phyloP scores from a whole-genome alignment of 1,139 yeast species.

The Suhomyces yuchorum region DNA sequence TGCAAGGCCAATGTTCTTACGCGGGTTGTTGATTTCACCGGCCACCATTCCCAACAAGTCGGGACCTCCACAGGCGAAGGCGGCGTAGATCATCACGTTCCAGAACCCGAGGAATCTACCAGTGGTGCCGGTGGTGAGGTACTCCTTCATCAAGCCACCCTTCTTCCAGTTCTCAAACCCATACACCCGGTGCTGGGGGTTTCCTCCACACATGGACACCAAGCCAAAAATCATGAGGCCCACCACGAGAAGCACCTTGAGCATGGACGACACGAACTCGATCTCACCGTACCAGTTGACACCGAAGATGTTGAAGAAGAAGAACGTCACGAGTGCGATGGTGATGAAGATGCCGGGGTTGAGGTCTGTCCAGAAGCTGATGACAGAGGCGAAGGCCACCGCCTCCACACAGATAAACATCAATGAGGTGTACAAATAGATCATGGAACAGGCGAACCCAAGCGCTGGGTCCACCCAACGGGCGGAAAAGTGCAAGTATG shows the following conservation, averaged over 20 bases:
- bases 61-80: constrained; percentile 48
- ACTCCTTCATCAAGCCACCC: constrained; percentile 38
- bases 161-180: constrained; percentile 39
- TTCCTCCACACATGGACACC: constrained; percentile 23
- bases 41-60: constrained; percentile 39
- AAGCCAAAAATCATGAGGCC: constrained; percentile 44
- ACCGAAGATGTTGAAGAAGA: constrained; percentile 36
- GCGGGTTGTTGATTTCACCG: constrained; percentile 36
- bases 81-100: constrained; percentile 40
- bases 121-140: constrained; percentile 34
- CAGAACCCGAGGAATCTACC: constrained; percentile 42
- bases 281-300: constrained; percentile 46
- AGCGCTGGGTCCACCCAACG: constrained; percentile 45
- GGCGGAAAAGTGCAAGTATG: constrained; percentile 40
- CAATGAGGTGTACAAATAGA: constrained; percentile 38
- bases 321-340: constrained; percentile 30
- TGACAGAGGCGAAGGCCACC: constrained; percentile 37
- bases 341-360: constrained; percentile 41
- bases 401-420: constrained; percentile 44
- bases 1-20: constrained; percentile 36
- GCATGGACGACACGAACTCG: constrained; percentile 39
- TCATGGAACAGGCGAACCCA: constrained; percentile 41
- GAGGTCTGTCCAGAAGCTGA: constrained; percentile 43
- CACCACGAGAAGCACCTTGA: constrained; percentile 41
- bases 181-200: constrained; percentile 31